Evolutionary conservation across 192 early-diverging fungal species (phyloP).

Genomic region (Cetraspora pellucida): DNA sequence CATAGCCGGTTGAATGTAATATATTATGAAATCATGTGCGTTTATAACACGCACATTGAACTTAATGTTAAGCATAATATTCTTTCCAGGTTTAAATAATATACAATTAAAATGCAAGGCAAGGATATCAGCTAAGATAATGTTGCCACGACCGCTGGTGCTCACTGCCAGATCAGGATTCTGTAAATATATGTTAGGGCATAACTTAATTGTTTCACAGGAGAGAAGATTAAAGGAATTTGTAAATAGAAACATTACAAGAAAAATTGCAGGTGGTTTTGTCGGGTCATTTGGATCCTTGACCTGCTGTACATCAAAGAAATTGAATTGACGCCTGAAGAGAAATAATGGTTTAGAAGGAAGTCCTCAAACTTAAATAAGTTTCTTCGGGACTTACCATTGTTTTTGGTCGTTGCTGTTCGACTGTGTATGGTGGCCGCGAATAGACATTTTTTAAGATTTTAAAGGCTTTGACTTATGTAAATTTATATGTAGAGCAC

Average conservation of each 20-base stretch:
- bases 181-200: constrained; percentile 19
- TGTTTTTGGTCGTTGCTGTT: not conserved
- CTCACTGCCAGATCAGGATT: constrained; percentile 49
- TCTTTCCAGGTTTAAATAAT: not conserved
- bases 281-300: constrained; percentile 59
- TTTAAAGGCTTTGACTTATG: too few species aligned
- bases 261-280: constrained; percentile 58
- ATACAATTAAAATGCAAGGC: not conserved
- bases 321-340: constrained; percentile 69
- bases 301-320: constrained; percentile 70
- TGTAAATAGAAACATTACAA: constrained; percentile 47
- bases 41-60: not conserved
- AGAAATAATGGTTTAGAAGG: too few species aligned
- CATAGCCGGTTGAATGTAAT: constrained; percentile 52
- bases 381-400: not conserved
- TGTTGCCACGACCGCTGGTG: constrained; percentile 54
- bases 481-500: too few species aligned
- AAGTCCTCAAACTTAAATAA: too few species aligned
- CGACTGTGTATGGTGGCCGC: too few species aligned
- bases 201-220: not conserved
- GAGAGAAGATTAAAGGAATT: not conserved
- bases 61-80: constrained; percentile 6
- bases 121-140: constrained; percentile 56
- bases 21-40: not conserved
- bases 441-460: too few species aligned